A percentile compares a stretch with the other conserved stretches of the same genome.
Conservation (phyloP, 2,329 filamentous ascomycete genomes). For the Trichoderma atrobrunneum region DNA sequence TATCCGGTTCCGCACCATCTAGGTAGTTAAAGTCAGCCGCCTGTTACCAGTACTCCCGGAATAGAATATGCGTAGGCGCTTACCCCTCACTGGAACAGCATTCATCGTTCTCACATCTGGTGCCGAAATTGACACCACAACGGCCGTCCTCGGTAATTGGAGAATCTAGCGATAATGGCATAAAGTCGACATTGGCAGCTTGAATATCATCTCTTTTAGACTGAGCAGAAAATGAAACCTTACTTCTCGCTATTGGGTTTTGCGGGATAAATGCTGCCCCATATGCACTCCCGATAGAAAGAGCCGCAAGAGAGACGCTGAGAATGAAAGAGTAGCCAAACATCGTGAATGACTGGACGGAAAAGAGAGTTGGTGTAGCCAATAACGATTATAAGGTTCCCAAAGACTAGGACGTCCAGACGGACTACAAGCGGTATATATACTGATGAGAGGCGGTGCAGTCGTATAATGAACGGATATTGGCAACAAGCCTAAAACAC, state of each 20-base stretch:
- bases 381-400: not conserved
- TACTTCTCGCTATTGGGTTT: not conserved
- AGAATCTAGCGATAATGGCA: constrained; percentile 20
- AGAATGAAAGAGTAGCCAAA: not conserved
- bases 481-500: not conserved
- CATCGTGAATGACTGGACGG: not conserved
- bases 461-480: not conserved
- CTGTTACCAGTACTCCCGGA: too few species aligned
- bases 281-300: not conserved
- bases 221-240: not conserved
- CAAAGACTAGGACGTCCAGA: not conserved
- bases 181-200: not conserved
- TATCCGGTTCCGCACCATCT: constrained; percentile 55
- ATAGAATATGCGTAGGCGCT: constrained; percentile 8
- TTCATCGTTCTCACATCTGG: constrained; percentile 34
- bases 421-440: not conserved
- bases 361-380: not conserved
- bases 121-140: constrained; percentile 39
- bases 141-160: constrained; percentile 37
- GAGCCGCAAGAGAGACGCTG: not conserved
- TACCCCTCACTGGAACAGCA: constrained; percentile 46
- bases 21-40: constrained; percentile 22
- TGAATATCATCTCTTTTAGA: not conserved
- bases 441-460: not conserved
- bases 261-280: not conserved